These are phyloP conservation scores for Trichosanthes cucumerina DNA, from an alignment of 306 rosid species.

Conservation along the genomic window DNA sequence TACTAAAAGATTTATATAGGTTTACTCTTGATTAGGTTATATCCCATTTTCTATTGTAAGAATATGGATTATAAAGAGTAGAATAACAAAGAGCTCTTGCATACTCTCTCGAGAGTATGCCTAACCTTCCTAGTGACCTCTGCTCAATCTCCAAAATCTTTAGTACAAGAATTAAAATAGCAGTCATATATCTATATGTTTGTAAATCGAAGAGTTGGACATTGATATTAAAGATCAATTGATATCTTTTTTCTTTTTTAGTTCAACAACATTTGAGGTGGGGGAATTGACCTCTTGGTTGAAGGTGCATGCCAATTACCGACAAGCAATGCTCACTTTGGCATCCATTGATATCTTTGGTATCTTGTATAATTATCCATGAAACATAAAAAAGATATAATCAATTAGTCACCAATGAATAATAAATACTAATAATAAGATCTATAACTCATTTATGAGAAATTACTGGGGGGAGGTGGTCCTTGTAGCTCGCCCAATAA, in stretches of 20 bases:
- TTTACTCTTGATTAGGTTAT: neutral
- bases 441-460: no score
- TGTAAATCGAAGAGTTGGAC: neutral
- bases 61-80: neutral
- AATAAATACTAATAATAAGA: neutral
- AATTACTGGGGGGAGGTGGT: no score
- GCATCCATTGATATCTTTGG: neutral
- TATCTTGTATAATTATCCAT: neutral
- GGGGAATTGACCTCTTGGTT: no score
- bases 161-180: neutral
- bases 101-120: neutral
- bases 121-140: neutral
- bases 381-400: no score
- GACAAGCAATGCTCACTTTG: no score
- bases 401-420: no score
- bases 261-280: no score
- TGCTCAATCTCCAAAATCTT: neutral
- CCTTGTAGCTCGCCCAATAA: no score
- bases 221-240: neutral
- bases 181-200: no score
- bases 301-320: no score
- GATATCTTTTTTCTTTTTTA: no score
- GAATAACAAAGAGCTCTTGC: neutral
- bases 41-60: neutral
- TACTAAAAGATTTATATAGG: neutral